Conservation (phyloP, 495 filamentous ascomycete species). For the Parmelia sp. region DNA sequence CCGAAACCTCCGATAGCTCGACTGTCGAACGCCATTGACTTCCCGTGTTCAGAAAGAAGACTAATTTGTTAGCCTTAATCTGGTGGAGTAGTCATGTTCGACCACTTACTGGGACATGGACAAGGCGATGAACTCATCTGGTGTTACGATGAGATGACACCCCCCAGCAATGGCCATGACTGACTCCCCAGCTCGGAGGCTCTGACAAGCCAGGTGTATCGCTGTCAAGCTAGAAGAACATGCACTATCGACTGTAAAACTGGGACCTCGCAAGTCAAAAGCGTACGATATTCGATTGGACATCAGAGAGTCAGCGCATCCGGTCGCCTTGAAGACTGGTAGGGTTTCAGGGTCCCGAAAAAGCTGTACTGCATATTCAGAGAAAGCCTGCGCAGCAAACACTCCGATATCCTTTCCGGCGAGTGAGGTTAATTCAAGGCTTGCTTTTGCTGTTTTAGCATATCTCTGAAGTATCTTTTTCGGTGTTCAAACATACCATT, state of each 20-base stretch:
- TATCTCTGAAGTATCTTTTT: background rate
- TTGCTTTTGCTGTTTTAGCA: too few species aligned
- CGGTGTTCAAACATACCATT: conserved; percentile 23
- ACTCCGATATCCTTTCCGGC: too few species aligned
- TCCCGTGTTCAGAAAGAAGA: conserved; percentile 19
- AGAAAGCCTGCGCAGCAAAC: too few species aligned
- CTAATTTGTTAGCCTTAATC: conserved; percentile 36
- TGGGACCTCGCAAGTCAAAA: conserved; percentile 34
- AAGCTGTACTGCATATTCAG: too few species aligned
- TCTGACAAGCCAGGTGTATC: conserved; percentile 34
- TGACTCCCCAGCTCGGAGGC: conserved; percentile 29
- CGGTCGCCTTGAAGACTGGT: background rate
- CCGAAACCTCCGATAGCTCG: conserved; percentile 38
- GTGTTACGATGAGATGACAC: conserved; percentile 28
- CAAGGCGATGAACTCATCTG: background rate
- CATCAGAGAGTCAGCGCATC: conserved; percentile 28
- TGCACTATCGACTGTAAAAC: conserved; percentile 30
- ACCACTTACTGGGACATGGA: background rate
- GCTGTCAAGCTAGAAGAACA: conserved; percentile 36
- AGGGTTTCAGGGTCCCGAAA: too few species aligned
- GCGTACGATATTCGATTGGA: conserved; percentile 37
- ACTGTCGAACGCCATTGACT: conserved; percentile 29
- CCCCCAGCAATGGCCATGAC: conserved; percentile 29
- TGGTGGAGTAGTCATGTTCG: background rate
- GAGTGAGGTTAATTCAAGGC: too few species aligned